Conservation (phyloP, 2,329 filamentous ascomycete genomes). For the Tolypocladium capitatum region DNA sequence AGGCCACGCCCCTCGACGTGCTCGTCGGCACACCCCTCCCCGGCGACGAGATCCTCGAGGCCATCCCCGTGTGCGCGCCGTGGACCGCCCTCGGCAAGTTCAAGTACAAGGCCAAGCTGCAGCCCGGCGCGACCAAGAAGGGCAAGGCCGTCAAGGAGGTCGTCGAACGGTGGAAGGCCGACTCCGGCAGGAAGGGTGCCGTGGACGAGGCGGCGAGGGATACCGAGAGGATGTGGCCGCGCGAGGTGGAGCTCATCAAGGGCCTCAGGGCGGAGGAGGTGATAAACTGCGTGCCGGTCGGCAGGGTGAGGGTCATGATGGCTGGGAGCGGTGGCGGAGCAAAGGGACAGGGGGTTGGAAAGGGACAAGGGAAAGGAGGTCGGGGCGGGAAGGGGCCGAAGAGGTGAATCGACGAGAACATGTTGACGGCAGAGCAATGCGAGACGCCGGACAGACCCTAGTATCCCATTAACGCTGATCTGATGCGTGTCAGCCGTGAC, state of each 20-base stretch:
- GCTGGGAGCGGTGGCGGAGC: constrained; percentile 33
- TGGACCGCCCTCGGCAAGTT: constrained; percentile 52
- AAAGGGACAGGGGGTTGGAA: constrained; percentile 20
- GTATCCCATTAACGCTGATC: not conserved
- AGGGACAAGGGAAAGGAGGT: constrained; percentile 19
- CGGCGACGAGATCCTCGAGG: constrained; percentile 70
- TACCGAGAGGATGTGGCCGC: constrained; percentile 67
- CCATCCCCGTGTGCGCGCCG: constrained; percentile 50
- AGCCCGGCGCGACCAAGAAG: constrained; percentile 82
- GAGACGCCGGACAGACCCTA: not conserved
- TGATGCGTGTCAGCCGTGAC: not conserved
- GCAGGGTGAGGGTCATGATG: constrained; percentile 70
- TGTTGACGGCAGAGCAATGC: not conserved
- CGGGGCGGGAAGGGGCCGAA: constrained; percentile 31
- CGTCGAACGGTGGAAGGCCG: constrained; percentile 64
- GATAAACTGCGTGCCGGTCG: constrained; percentile 66
- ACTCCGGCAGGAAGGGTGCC: constrained; percentile 42
- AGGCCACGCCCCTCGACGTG: constrained; percentile 45
- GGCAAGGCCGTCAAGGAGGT: constrained; percentile 90
- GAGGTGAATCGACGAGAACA: constrained; percentile 12
- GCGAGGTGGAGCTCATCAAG: constrained; percentile 75
- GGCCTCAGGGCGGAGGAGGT: constrained; percentile 71
- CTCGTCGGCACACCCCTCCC: constrained; percentile 66
- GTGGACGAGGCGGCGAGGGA: constrained; percentile 49
- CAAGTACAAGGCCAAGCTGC: constrained; percentile 93